Conservation (phyloP, 148 eudicot genomes). For the Chenopodium formosanum region DNA sequence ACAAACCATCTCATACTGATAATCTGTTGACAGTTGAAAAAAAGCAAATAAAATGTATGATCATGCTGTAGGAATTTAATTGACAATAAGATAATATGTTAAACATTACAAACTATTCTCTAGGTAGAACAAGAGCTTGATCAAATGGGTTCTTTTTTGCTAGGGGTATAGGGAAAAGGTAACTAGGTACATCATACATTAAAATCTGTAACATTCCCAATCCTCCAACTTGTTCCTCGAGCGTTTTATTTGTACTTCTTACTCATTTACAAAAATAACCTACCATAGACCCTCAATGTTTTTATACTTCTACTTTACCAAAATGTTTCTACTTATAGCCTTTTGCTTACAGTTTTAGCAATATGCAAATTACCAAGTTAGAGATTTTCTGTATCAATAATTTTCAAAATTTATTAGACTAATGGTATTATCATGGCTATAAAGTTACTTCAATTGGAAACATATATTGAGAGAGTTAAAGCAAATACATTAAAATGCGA, state of each 20-base stretch:
- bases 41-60: too few species aligned
- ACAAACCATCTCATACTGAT: neutral
- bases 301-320: neutral
- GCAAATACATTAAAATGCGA: too few species aligned
- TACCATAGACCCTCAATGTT: neutral
- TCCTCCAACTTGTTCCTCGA: neutral
- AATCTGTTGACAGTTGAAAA: neutral
- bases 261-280: neutral
- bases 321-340: neutral
- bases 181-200: neutral
- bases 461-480: too few species aligned
- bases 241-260: neutral
- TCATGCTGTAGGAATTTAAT: too few species aligned
- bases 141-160: neutral
- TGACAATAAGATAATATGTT: neutral
- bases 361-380: neutral
- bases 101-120: neutral
- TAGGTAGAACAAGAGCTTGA: neutral
- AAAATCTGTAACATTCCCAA: neutral
- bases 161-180: too few species aligned
- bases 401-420: neutral
- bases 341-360: neutral
- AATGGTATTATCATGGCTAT: too few species aligned
- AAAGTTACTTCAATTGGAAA: too few species aligned
- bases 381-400: neutral